Conservation (phyloP, 768 basidiomycete species). For the Lactarius sp. region DNA sequence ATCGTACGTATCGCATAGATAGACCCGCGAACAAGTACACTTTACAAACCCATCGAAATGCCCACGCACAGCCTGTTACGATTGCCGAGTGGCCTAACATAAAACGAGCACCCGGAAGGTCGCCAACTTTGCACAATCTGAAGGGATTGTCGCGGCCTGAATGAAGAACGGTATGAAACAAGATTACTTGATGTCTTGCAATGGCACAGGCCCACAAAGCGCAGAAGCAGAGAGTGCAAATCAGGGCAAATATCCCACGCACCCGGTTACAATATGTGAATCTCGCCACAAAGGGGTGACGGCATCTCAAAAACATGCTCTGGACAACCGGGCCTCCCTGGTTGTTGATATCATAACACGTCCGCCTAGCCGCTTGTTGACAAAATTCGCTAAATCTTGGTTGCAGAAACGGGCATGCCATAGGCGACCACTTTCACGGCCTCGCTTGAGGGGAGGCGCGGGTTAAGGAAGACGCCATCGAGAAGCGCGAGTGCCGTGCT, state of each 20-base stretch:
- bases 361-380: constrained; percentile 2
- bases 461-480: constrained; percentile 28
- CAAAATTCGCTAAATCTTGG: constrained; percentile 6
- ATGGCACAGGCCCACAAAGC: not conserved
- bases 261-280: constrained; percentile 39
- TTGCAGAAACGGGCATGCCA: constrained; percentile 29
- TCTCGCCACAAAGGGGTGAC: constrained; percentile 39
- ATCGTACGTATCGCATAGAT: not conserved
- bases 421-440: constrained; percentile 23
- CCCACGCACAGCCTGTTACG: constrained; percentile 23
- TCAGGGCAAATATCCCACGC: constrained; percentile 57
- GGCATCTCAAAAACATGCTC: constrained; percentile 41
- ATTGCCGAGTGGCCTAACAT: constrained; percentile 39
- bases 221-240: constrained; percentile 13
- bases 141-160: constrained; percentile 59
- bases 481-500: constrained; percentile 29
- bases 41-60: constrained; percentile 24
- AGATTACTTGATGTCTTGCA: not conserved
- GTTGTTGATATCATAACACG: constrained; percentile 9
- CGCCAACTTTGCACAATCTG: constrained; percentile 47
- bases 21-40: not conserved
- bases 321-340: constrained; percentile 33
- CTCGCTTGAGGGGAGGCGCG: constrained; percentile 22
- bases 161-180: not conserved
- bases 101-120: constrained; percentile 45